phyloP scores from a whole-genome alignment of 164 flowering plant genomes.

The Houttuynia cordata region DNA sequence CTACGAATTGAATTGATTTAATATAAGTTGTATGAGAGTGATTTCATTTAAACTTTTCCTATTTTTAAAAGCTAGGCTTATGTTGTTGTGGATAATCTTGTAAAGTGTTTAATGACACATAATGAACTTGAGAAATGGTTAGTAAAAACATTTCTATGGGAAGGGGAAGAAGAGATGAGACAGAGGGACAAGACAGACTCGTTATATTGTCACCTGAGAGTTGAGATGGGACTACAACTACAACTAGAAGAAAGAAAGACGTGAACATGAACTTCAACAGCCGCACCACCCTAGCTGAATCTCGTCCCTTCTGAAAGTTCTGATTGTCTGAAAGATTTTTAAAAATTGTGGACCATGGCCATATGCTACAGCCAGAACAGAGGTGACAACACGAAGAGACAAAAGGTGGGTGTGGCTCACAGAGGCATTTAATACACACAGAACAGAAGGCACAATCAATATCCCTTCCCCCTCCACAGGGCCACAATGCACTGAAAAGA shows the following conservation, averaged over 20 bases:
- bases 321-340: background rate
- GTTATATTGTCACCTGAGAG: background rate
- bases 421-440: slow-evolving; percentile 1
- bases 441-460: slow-evolving; percentile 5
- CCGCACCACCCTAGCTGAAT: too few relatives aligned
- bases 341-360: background rate
- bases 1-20: too few relatives aligned
- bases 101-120: too few relatives aligned
- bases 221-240: background rate
- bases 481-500: slow-evolving; percentile 2
- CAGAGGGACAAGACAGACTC: background rate
- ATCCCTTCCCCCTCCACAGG: background rate
- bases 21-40: too few relatives aligned
- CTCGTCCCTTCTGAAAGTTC: too few relatives aligned
- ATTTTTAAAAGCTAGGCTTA: too few relatives aligned
- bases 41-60: too few relatives aligned
- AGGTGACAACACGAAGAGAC: background rate
- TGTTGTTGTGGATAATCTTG: too few relatives aligned
- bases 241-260: too few relatives aligned
- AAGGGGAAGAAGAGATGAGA: too few relatives aligned
- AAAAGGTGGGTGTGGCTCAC: background rate
- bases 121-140: too few relatives aligned
- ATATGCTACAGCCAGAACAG: background rate
- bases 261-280: background rate
- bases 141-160: too few relatives aligned